Evolutionary conservation across 2,329 filamentous ascomycete genomes (phyloP).

Genomic region (Sporothrix schenckii): DNA sequence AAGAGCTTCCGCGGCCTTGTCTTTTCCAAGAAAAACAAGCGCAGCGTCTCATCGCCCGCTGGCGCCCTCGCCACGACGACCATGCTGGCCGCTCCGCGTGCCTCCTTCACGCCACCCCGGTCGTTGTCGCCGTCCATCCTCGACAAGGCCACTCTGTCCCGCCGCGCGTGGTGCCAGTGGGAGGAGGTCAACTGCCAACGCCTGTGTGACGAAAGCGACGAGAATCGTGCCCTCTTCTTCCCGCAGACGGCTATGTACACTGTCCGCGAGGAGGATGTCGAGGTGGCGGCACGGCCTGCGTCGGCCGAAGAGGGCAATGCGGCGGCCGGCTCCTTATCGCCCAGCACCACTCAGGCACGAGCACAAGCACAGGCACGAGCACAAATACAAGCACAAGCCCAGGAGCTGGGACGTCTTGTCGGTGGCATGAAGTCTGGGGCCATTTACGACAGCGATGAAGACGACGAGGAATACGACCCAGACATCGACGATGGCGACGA

Average conservation of each 20-base stretch:
- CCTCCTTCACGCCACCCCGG: background rate
- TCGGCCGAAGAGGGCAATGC: background rate
- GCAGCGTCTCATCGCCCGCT: background rate
- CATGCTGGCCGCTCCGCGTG: background rate
- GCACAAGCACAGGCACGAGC: background rate
- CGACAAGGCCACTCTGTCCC: slow-evolving; percentile 4
- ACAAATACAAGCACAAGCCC: background rate
- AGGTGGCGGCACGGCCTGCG: background rate
- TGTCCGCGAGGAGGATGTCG: slow-evolving; percentile 4
- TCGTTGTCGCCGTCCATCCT: background rate
- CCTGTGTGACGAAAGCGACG: slow-evolving; percentile 9
- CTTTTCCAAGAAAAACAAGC: slow-evolving; percentile 22
- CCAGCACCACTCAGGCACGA: background rate
- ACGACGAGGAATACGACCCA: slow-evolving; percentile 19
- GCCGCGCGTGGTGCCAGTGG: slow-evolving; percentile 32
- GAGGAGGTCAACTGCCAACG: slow-evolving; percentile 31
- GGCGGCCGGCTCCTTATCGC: background rate
- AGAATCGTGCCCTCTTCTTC: slow-evolving; percentile 28
- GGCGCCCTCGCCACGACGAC: background rate
- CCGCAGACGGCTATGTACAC: slow-evolving; percentile 33
- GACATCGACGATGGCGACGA: slow-evolving; percentile 7
- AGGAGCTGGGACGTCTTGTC: background rate
- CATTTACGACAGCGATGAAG: slow-evolving; percentile 14
- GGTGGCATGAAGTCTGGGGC: background rate
- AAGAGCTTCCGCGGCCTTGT: slow-evolving; percentile 31